A percentile compares a stretch with the other conserved stretches of the same genome.
These are phyloP conservation scores for Chaetomidium leptoderma DNA, from an alignment of 495 filamentous ascomycete genomes.

Conservation along the genomic window DNA sequence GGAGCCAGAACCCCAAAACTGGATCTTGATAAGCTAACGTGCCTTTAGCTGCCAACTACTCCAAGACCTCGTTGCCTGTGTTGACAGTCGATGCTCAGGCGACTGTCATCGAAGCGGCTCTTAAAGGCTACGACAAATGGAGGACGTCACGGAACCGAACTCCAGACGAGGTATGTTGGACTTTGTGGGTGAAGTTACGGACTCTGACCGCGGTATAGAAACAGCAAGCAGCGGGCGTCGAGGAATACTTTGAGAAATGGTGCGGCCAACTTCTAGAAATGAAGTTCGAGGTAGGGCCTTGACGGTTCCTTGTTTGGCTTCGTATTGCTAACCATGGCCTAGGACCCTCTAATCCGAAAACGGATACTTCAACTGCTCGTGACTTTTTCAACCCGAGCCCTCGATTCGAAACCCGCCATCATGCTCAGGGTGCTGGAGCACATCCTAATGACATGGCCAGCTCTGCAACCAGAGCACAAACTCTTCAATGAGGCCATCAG, in stretches of 20 bases:
- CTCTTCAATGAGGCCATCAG: constrained; percentile 88
- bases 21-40: constrained; percentile 30
- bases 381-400: constrained; percentile 73
- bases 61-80: constrained; percentile 70
- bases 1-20: neutral
- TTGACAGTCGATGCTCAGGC: constrained; percentile 85
- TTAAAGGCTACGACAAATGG: constrained; percentile 89
- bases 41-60: constrained; percentile 61
- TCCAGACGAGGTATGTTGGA: constrained; percentile 50
- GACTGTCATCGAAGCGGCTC: constrained; percentile 81
- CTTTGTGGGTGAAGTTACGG: constrained; percentile 6
- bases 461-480: constrained; percentile 60
- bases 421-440: constrained; percentile 86
- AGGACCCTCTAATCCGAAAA: constrained; percentile 84
- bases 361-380: constrained; percentile 79
- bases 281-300: constrained; percentile 60
- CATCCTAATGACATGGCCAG: constrained; percentile 74
- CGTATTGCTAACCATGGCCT: neutral
- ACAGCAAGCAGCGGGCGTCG: constrained; percentile 57
- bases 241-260: constrained; percentile 73
- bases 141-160: constrained; percentile 49
- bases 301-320: neutral
- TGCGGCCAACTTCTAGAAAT: constrained; percentile 67
- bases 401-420: constrained; percentile 72
- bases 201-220: constrained; percentile 42